Conservation (phyloP, 208 protist species). For the Phytomonas francai region DNA sequence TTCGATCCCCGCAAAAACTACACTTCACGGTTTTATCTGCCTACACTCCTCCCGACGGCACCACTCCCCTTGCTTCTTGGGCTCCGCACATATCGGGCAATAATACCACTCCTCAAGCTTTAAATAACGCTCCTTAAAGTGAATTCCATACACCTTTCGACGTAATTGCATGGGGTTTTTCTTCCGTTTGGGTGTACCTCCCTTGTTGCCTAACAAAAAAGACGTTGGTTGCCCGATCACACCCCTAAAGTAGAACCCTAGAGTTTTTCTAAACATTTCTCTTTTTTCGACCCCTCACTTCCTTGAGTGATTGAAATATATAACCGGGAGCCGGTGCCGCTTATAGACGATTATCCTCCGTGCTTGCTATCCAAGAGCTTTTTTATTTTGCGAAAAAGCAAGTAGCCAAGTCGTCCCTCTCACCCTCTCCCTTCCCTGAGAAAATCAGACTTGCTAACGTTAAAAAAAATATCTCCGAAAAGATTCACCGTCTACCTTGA, state of each 20-base stretch:
- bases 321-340: too few relatives aligned
- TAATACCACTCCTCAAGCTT: conserved; percentile 89
- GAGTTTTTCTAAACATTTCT: conserved; percentile 28
- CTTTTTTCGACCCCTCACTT: too few relatives aligned
- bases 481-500: too few relatives aligned
- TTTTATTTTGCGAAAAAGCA: too few relatives aligned
- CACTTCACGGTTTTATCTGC: conserved; percentile 83
- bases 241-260: conserved; percentile 16
- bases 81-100: conserved; percentile 87
- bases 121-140: conserved; percentile 88
- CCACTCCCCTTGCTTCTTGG: conserved; percentile 86
- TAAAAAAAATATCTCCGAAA: too few relatives aligned
- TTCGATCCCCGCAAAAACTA: too few relatives aligned
- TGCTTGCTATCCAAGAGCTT: too few relatives aligned
- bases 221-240: conserved; percentile 57
- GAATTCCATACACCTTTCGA: conserved; percentile 77
- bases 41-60: conserved; percentile 86
- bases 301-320: conserved; percentile 1
- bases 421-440: too few relatives aligned
- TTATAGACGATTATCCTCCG: too few relatives aligned
- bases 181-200: conserved; percentile 86
- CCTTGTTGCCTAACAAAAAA: conserved; percentile 74
- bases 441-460: too few relatives aligned
- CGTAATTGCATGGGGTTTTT: conserved; percentile 84
- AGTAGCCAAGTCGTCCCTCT: too few relatives aligned